Percentiles rank a stretch among this genome's conserved stretches.
Evolutionary conservation across 352 stramenopile species (phyloP).

Genomic region (Globisporangium spinosum): DNA sequence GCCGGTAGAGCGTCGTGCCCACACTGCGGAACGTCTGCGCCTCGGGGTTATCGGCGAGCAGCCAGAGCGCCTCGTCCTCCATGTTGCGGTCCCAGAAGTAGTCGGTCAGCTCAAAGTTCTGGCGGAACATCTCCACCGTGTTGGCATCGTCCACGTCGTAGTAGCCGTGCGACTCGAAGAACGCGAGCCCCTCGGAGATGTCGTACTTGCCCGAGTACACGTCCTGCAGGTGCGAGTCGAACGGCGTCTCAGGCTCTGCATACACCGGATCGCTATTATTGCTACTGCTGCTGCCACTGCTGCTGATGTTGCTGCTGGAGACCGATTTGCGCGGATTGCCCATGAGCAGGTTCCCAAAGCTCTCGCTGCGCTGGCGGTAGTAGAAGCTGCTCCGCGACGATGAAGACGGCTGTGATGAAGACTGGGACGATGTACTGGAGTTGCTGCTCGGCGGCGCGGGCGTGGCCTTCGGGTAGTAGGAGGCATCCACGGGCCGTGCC

Average conservation of each 20-base stretch:
- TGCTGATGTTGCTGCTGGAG: slow-evolving; percentile 5
- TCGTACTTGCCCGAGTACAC: slow-evolving; percentile 55
- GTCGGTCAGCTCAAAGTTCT: slow-evolving; percentile 64
- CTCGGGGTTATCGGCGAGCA: slow-evolving; percentile 18
- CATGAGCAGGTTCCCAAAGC: slow-evolving; percentile 18
- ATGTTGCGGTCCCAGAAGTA: slow-evolving; percentile 47
- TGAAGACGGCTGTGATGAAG: neutral
- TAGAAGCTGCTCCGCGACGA: slow-evolving; percentile 12
- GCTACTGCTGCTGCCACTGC: neutral
- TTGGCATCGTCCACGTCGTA: slow-evolving; percentile 82
- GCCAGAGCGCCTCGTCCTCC: slow-evolving; percentile 25
- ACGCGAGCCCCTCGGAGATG: slow-evolving; percentile 49
- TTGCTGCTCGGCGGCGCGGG: slow-evolving; percentile 1
- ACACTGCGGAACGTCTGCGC: slow-evolving; percentile 10
- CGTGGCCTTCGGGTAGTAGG: slow-evolving; percentile 15
- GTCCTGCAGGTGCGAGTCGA: slow-evolving; percentile 61
- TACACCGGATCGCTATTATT: neutral
- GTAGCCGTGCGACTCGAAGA: slow-evolving; percentile 82
- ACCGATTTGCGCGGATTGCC: slow-evolving; percentile 4
- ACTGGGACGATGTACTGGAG: neutral
- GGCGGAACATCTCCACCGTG: slow-evolving; percentile 74
- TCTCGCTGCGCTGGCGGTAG: slow-evolving; percentile 22
- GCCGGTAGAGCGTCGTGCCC: slow-evolving; percentile 15
- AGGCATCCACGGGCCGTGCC: slow-evolving; percentile 18
- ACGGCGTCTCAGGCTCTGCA: slow-evolving; percentile 35